Evolutionary conservation across 345 rosid genomes (phyloP), one percentile per base, ranked within the genome.

Genomic region (Turnera subulata): DNA sequence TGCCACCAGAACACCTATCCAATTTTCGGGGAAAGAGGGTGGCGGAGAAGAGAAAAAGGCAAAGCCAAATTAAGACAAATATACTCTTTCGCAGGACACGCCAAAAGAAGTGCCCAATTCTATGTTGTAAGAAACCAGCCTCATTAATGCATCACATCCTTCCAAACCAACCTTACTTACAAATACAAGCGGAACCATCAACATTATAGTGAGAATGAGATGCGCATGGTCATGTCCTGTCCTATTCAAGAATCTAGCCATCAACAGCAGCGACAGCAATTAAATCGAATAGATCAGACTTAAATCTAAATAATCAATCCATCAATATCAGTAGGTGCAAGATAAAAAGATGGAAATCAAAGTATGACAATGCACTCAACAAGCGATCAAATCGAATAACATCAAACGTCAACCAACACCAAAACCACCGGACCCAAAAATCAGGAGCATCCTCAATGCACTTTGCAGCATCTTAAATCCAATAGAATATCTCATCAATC

Each of bases 351-450:
- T 55, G 25, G 26, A 55, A 35, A 21, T 46, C 26, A 46, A 63
- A 24, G 17, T 33, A 21, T 20, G 23, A 15, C 20, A 44, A 39
- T 17, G 50, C 29, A 20, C 11, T 19, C 29, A 13, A 7, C 14
- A 33, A 25, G 18, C 24, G 55, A 46, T 35, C 23, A 19, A 25
- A n/a, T n/a, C n/a, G n/a, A n/a, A n/a, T 24, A 37, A 32, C 15
- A 65, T 56, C 18, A 11, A 50, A 29, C 17, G 19, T 11, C n/a
- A 29, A 50, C 40, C 53, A 54, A 35, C 49, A 39, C 29, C 24
- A 1, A 11, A 25, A 21, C 17, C 23, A 49, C 14, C 6, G 15
- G 16, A 0, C 24, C 55, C 38, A 51, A 2, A 11, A 29, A 29
- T 29, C 35, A 29, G 4, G 35, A 29, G 19, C 18, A 5, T 51